A percentile compares a stretch with the other conserved stretches of the same genome.
These are phyloP conservation scores for Colletotrichum sp. DNA, from an alignment of 2,329 filamentous ascomycete genomes.

Conservation along the genomic window DNA sequence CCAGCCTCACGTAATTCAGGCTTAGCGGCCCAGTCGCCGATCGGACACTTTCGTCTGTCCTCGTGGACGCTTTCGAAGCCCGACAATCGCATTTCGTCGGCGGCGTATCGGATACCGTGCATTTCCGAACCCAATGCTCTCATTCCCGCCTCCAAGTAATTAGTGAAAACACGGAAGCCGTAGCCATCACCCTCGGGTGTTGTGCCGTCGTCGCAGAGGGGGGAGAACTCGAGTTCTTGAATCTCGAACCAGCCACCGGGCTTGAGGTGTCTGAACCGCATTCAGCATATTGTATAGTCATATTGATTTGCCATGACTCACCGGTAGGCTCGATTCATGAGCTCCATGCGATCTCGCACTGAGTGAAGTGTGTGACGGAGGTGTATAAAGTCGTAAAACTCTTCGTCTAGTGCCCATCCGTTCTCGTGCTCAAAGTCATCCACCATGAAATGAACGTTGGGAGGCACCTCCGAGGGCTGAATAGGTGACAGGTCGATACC, in stretches of 20 bases:
- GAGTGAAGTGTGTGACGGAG: slow-evolving; percentile 52
- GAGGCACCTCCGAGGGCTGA: slow-evolving; percentile 55
- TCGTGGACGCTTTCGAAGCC: slow-evolving; percentile 48
- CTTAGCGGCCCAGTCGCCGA: slow-evolving; percentile 52
- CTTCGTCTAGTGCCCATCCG: slow-evolving; percentile 52
- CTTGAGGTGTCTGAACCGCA: slow-evolving; percentile 47
- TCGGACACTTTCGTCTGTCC: slow-evolving; percentile 50
- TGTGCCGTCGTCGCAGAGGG: slow-evolving; percentile 50
- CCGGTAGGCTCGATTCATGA: slow-evolving; percentile 49
- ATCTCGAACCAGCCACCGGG: slow-evolving; percentile 57
- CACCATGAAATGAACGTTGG: slow-evolving; percentile 56
- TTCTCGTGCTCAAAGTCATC: slow-evolving; percentile 57
- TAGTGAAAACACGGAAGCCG: slow-evolving; percentile 51
- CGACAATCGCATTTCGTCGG: slow-evolving; percentile 38
- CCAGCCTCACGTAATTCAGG: slow-evolving; percentile 43
- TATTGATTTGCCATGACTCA: slow-evolving; percentile 26
- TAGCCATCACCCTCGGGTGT: slow-evolving; percentile 44
- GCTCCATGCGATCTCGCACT: slow-evolving; percentile 42
- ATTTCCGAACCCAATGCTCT: slow-evolving; percentile 46
- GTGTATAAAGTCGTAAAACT: slow-evolving; percentile 55
- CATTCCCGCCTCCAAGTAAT: slow-evolving; percentile 45
- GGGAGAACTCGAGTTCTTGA: slow-evolving; percentile 48
- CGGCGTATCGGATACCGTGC: slow-evolving; percentile 40
- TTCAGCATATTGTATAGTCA: background rate
- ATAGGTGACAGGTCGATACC: slow-evolving; percentile 59